A percentile compares a stretch with the other conserved stretches of the same genome.
Conservation (phyloP, 495 filamentous ascomycete genomes). For the Sordaria brevicollis region DNA sequence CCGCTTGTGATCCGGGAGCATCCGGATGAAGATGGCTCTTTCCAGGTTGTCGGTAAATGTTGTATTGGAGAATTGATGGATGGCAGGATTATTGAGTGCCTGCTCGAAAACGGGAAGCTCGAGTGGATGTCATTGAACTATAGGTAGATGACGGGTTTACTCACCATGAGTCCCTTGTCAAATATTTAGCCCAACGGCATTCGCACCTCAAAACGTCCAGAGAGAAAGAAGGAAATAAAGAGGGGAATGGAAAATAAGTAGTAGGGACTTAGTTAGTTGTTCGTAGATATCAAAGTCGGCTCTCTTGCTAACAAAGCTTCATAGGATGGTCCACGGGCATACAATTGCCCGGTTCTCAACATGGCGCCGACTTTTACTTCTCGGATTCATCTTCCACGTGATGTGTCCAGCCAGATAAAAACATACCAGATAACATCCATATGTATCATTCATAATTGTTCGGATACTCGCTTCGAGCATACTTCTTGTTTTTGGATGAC, state of each 20-base stretch:
- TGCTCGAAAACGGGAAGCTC: background rate
- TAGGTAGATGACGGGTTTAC: background rate
- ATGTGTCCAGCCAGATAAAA: background rate
- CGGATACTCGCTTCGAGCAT: too few species aligned
- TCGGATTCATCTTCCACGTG: background rate
- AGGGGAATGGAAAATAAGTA: background rate
- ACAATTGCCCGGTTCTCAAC: background rate
- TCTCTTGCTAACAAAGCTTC: background rate
- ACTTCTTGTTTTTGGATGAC: accelerated
- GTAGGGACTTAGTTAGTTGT: background rate
- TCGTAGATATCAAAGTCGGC: background rate
- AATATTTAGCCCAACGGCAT: background rate
- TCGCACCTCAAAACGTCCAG: too few species aligned
- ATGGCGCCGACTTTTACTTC: too few species aligned
- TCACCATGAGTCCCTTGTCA: background rate
- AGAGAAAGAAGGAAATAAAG: background rate
- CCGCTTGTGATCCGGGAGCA: background rate
- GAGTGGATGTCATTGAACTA: background rate
- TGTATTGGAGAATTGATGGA: background rate
- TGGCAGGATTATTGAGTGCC: background rate
- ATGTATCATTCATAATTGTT: too few species aligned
- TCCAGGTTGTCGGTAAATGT: background rate
- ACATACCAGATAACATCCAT: background rate
- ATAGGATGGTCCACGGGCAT: background rate
- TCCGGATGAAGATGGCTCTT: background rate